Conservation (phyloP, 108 stramenopile genomes). For the Nitzschia sp. region DNA sequence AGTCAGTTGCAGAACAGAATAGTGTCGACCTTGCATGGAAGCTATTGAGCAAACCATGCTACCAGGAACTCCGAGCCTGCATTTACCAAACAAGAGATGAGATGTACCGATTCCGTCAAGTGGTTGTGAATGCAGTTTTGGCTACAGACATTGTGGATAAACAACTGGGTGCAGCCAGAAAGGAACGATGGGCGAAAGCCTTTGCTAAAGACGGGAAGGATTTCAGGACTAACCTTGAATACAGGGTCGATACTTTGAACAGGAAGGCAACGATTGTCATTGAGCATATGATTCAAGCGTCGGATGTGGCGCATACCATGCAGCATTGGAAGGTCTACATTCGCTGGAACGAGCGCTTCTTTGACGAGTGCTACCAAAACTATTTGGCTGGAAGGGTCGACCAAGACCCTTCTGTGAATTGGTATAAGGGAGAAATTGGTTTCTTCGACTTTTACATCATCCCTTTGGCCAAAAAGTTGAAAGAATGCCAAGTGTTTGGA, state of each 20-base stretch:
- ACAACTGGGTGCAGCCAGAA: neutral
- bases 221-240: neutral
- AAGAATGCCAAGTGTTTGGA: neutral
- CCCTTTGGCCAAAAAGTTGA: neutral
- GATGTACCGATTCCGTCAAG: neutral
- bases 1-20: neutral
- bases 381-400: neutral
- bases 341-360: neutral
- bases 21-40: neutral
- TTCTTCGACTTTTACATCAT: constrained; percentile 5
- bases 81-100: neutral
- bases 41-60: neutral
- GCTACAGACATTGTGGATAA: neutral
- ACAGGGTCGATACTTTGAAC: neutral
- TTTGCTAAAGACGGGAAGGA: neutral
- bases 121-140: neutral
- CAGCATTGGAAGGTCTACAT: neutral
- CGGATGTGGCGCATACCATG: constrained; percentile 1
- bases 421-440: neutral
- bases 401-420: neutral
- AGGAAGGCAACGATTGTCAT: neutral
- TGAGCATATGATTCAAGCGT: neutral
- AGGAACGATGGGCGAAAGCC: neutral
- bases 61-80: neutral
- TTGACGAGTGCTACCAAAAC: neutral